Evolutionary conservation across 2,329 filamentous ascomycete genomes (phyloP), one percentile per base, ranked within the genome.

Genomic region (Apiospora hydei): DNA sequence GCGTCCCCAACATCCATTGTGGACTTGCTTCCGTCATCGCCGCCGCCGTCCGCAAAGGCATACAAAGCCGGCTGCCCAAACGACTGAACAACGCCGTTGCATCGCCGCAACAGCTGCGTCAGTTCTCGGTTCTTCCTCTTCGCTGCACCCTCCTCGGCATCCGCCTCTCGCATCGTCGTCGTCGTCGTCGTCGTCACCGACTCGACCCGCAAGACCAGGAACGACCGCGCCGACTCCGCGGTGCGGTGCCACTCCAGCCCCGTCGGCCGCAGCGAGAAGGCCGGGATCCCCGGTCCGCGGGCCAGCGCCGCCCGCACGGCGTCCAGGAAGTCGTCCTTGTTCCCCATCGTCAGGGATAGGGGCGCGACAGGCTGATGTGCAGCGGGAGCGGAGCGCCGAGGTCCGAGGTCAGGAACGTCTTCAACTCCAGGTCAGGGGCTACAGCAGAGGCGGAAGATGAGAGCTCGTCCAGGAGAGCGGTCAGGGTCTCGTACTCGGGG

Each of bases 291-390:
- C 68, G 81, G 72, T 71, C 81, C 72, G 49, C 77, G 79, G 47
- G 83, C 80, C 6, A 97, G 80, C 0, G 82, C 81, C 5, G 87
- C 82, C 5, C 93, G 84, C 78, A 98, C 98, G 0, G 75, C 76
- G 41, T 92, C 89, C 6, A 93, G 84, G 78, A 98, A 98, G 0
- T 75, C 76, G 41, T 92, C 89, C 76, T 94, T 94, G 74, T 92
- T 87, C n/a, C 91, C 86, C 0, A 93, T 95, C 67, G 86, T 85
- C 44, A 99, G 89, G 16, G 91, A 88, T 69, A 98, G 84, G 0
- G 93, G 7, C 94, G 88, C 10, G 96, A 98, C 8, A 99, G 88
- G 76, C 95, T 98, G 78, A 99, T 91, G 82, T 99, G 96, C 67
- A 99, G 87, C 3, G 96, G 96, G 69, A 94, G 85, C 6, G 93